A percentile compares a stretch with the other conserved stretches of the same genome.
These are phyloP conservation scores for Blepharisma japonicum DNA, from an alignment of 73 alveolate species.

Conservation along the genomic window DNA sequence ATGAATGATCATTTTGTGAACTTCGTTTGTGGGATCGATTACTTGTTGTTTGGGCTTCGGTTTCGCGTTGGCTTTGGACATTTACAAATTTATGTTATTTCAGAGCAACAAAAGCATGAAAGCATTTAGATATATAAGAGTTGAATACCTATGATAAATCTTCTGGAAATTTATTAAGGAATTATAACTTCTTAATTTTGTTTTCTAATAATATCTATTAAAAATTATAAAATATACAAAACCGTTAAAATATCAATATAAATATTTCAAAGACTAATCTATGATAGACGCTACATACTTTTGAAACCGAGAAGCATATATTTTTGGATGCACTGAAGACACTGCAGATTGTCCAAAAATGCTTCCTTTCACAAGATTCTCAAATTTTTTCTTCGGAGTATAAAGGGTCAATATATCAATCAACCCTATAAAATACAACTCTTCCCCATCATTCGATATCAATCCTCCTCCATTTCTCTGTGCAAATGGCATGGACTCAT, in stretches of 20 bases:
- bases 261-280: background rate
- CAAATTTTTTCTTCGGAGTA: conserved; percentile 54
- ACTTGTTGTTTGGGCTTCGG: background rate
- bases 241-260: no score
- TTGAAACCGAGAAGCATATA: conserved; percentile 5
- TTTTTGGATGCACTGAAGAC: background rate
- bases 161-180: no score
- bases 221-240: no score
- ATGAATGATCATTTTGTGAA: conserved; percentile 26
- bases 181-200: no score
- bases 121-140: no score
- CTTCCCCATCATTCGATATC: conserved; percentile 42
- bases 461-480: conserved; percentile 77
- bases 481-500: conserved; percentile 33
- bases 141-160: no score
- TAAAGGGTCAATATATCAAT: conserved; percentile 77
- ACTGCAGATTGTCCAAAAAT: conserved; percentile 37
- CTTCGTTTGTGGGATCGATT: conserved; percentile 22
- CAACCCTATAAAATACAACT: conserved; percentile 74
- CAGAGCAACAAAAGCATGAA: no score
- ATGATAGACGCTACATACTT: background rate
- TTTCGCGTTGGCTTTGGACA: no score
- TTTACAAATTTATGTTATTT: no score
- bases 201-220: no score
- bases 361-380: conserved; percentile 44